Conservation (phyloP, 2,329 filamentous ascomycete species). For the Neonectria ditissima region DNA sequence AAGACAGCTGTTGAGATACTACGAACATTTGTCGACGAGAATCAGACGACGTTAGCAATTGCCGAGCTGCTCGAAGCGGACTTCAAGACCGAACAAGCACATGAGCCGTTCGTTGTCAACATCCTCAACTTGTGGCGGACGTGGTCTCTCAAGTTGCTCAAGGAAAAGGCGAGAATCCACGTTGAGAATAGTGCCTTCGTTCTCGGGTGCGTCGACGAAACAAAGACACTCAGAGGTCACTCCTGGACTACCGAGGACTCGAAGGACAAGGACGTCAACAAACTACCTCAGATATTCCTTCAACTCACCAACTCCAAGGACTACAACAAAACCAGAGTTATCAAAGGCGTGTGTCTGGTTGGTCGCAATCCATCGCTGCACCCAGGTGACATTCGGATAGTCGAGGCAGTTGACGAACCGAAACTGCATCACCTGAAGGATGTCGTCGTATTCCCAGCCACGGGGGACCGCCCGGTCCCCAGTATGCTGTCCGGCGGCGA, state of each 20-base stretch:
- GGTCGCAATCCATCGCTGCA: constrained; percentile 95
- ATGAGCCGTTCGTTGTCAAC: constrained; percentile 86
- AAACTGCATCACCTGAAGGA: constrained; percentile 82
- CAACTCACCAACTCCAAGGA: constrained; percentile 75
- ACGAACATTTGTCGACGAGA: constrained; percentile 83
- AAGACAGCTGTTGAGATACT: constrained; percentile 75
- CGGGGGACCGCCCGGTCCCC: constrained; percentile 84
- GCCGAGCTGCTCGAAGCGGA: constrained; percentile 82
- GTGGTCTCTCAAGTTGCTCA: constrained; percentile 90
- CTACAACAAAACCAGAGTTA: constrained; percentile 68
- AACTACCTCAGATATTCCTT: constrained; percentile 88
- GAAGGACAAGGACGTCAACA: constrained; percentile 57
- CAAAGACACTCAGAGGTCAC: constrained; percentile 78
- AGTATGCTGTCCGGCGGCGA: constrained; percentile 98
- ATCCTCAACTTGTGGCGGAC: constrained; percentile 86
- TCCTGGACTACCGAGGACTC: constrained; percentile 59
- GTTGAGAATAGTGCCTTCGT: constrained; percentile 88
- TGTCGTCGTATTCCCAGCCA: constrained; percentile 88
- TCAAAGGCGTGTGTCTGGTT: constrained; percentile 83
- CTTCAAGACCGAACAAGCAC: constrained; percentile 72
- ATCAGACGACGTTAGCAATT: constrained; percentile 80
- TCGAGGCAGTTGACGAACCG: constrained; percentile 82
- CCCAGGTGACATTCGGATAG: constrained; percentile 89
- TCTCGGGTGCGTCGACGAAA: constrained; percentile 91
- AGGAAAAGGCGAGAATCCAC: constrained; percentile 89